A percentile compares a stretch with the other conserved stretches of the same genome.
Conservation (phyloP, 1,139 yeast genomes). For the Candida frijolesensis region DNA sequence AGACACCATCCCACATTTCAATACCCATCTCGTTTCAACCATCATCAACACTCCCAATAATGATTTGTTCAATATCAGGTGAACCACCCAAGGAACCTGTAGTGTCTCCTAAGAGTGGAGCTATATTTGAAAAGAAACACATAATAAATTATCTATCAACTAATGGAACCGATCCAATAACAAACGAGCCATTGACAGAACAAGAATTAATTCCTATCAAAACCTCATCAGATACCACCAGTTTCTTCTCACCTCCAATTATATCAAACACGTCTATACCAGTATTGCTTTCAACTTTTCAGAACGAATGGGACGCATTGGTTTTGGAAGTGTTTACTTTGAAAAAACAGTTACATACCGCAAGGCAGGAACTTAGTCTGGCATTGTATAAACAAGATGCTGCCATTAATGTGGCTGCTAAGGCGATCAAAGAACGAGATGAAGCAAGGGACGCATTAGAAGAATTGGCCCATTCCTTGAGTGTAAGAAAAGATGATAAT, state of each 20-base stretch:
- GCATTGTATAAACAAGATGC: conserved; percentile 89
- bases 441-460: conserved; percentile 65
- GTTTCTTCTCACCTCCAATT: conserved; percentile 42
- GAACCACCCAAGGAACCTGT: conserved; percentile 70
- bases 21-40: neutral
- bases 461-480: conserved; percentile 36
- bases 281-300: conserved; percentile 68
- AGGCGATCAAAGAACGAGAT: conserved; percentile 71
- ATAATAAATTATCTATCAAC: conserved; percentile 64
- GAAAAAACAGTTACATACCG: conserved; percentile 66
- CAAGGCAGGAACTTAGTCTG: conserved; percentile 73
- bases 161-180: conserved; percentile 76
- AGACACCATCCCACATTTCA: too few relatives aligned
- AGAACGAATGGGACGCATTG: conserved; percentile 88
- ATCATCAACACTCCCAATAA: neutral
- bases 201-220: conserved; percentile 62
- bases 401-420: conserved; percentile 82
- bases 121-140: conserved; percentile 67
- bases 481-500: neutral
- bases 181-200: conserved; percentile 56
- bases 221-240: conserved; percentile 15
- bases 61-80: conserved; percentile 55
- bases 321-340: conserved; percentile 80
- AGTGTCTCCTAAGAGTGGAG: conserved; percentile 71
- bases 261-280: conserved; percentile 74